These are phyloP conservation scores for Gnomoniopsis smithogilvyi DNA, from an alignment of 2,329 filamentous ascomycete genomes.

Conservation along the genomic window DNA sequence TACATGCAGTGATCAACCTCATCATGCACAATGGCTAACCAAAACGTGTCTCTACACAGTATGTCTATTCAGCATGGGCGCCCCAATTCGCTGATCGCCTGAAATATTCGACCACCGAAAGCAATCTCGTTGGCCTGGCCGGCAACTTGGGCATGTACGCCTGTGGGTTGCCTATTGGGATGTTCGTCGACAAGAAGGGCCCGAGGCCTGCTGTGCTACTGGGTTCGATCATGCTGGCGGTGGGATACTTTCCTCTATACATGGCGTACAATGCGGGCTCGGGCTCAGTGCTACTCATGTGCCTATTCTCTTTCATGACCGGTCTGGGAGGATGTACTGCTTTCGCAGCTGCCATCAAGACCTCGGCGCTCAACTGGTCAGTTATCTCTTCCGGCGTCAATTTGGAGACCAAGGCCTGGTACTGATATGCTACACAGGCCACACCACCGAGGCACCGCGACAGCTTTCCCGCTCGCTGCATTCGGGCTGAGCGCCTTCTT, in stretches of 20 bases:
- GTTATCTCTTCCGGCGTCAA: neutral
- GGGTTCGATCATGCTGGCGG: conserved; percentile 68
- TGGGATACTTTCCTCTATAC: conserved; percentile 85
- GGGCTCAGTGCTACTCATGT: conserved; percentile 61
- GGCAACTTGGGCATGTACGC: conserved; percentile 95
- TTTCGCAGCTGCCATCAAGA: conserved; percentile 86
- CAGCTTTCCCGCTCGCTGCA: conserved; percentile 86
- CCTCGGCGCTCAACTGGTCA: conserved; percentile 79
- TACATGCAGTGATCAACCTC: neutral
- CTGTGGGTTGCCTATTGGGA: conserved; percentile 81
- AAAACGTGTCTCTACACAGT: conserved; percentile 51
- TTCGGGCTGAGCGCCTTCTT: conserved; percentile 97
- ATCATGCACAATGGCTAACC: conserved; percentile 13
- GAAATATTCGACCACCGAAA: conserved; percentile 85
- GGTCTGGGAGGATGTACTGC: conserved; percentile 87
- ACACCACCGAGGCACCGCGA: conserved; percentile 85
- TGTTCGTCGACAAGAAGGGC: conserved; percentile 80
- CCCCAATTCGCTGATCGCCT: conserved; percentile 89
- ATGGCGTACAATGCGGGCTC: conserved; percentile 69
- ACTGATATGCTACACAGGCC: conserved; percentile 39
- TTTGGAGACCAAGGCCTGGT: neutral
- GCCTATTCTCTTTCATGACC: conserved; percentile 80
- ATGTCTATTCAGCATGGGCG: conserved; percentile 97
- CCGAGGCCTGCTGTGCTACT: conserved; percentile 75
- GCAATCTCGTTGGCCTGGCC: conserved; percentile 82